A percentile compares a stretch with the other conserved stretches of the same genome.
Conservation (phyloP, 257 asterid species). For the Solanum bukasovii region DNA sequence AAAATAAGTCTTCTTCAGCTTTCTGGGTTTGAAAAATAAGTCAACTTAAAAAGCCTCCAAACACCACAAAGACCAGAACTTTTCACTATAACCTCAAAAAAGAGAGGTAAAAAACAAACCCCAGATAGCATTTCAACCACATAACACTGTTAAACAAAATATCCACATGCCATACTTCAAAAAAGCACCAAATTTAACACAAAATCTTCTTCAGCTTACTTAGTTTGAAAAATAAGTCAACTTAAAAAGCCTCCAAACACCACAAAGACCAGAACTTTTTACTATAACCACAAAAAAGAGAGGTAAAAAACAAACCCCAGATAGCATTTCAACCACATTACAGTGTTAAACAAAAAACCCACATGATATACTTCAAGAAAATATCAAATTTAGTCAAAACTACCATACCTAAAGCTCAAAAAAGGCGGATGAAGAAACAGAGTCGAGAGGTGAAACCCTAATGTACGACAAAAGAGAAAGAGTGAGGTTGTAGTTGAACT, state of each 20-base stretch:
- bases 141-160: background rate
- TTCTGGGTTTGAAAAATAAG: background rate
- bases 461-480: background rate
- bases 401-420: background rate
- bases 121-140: background rate
- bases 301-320: background rate
- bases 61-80: background rate
- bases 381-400: background rate
- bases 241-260: background rate
- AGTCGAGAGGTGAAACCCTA: background rate
- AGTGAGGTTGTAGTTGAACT: background rate
- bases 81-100: background rate
- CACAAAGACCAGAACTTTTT: background rate
- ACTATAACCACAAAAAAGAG: background rate
- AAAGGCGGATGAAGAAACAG: background rate
- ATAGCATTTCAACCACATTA: background rate
- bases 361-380: background rate
- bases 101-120: background rate
- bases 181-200: background rate
- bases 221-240: background rate
- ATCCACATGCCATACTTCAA: background rate
- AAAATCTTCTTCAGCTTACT: background rate
- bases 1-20: background rate
- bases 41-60: background rate
- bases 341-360: background rate